Evolutionary conservation across 768 basidiomycete species (phyloP).

Genomic region (Kwoniella dejecticola): DNA sequence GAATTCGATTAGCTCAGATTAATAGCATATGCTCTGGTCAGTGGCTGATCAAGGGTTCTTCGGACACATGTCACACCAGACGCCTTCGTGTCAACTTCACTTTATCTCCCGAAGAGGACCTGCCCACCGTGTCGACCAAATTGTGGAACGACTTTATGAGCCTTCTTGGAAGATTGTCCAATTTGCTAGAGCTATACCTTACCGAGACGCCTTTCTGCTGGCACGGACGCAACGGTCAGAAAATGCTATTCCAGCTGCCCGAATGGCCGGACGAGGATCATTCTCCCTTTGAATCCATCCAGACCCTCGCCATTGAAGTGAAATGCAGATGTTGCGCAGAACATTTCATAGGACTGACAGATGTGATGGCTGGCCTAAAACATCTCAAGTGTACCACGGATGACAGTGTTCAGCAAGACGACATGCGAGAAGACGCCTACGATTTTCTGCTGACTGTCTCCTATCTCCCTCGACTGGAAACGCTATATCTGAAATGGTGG

Average conservation of each 20-base stretch:
- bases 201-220: slow-evolving; percentile 11
- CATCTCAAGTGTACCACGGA: slow-evolving; percentile 7
- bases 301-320: slow-evolving; percentile 7
- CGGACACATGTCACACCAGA: background rate
- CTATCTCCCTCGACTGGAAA: background rate
- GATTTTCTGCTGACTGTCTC: background rate
- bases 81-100: slow-evolving; percentile 12
- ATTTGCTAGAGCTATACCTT: slow-evolving; percentile 7
- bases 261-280: too few relatives aligned
- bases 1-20: too few relatives aligned
- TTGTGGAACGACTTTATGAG: slow-evolving; percentile 7
- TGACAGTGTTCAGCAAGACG: slow-evolving; percentile 1
- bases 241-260: background rate
- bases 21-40: too few relatives aligned
- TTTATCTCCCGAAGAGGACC: background rate
- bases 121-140: background rate
- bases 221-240: background rate
- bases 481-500: slow-evolving; percentile 1
- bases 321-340: slow-evolving; percentile 8
- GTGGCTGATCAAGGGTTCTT: too few relatives aligned
- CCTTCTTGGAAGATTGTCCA: background rate
- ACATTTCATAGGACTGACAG: background rate
- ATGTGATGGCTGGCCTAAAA: background rate
- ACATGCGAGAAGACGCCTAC: background rate
- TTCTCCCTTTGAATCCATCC: background rate